Conservation (phyloP, 345 rosid genomes). For the Angophora floribunda region DNA sequence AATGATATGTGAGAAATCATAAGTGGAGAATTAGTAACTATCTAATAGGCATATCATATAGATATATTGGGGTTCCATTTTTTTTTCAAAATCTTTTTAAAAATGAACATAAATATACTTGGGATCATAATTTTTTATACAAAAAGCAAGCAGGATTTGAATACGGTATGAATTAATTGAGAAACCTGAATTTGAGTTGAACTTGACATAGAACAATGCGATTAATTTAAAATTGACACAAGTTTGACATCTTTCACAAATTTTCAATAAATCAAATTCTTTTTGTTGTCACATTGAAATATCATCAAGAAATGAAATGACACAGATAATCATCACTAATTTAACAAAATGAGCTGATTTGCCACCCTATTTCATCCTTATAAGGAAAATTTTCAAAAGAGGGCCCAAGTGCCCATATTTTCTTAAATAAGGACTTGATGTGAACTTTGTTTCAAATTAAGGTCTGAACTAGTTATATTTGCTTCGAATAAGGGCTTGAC, state of each 20-base stretch:
- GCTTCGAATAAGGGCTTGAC: too few species aligned
- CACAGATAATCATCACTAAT: neutral
- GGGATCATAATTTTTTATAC: neutral
- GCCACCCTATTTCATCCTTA: neutral
- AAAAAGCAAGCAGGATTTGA: neutral
- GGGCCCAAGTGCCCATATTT: too few species aligned
- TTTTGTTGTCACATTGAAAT: neutral
- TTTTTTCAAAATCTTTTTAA: neutral
- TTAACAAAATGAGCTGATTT: neutral
- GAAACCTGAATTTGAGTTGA: neutral
- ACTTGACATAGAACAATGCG: fast-evolving
- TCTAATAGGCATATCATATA: neutral
- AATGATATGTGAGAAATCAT: neutral
- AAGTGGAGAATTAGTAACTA: neutral
- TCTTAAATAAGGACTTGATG: too few species aligned
- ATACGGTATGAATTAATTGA: neutral
- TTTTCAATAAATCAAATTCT: neutral
- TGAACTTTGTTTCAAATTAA: too few species aligned
- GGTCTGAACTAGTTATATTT: too few species aligned
- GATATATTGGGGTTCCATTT: too few species aligned
- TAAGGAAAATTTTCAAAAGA: neutral
- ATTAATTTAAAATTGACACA: neutral
- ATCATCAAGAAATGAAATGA: neutral
- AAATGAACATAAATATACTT: neutral
- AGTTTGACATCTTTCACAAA: neutral